Conservation (phyloP, 2,329 filamentous ascomycete species). For the Coniochaeta sp. region DNA sequence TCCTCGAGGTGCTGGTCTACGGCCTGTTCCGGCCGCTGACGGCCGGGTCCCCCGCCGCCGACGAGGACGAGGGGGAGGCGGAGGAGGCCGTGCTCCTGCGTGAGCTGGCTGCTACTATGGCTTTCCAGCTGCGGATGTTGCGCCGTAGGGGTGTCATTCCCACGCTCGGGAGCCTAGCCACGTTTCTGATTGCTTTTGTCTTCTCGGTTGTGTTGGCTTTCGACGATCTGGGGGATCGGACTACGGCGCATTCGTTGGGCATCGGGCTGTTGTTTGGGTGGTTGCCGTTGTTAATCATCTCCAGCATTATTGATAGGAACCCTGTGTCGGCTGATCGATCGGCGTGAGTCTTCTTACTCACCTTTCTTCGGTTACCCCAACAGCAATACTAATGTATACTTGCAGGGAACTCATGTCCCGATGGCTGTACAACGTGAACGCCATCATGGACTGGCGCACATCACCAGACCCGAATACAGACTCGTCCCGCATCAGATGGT, state of each 20-base stretch:
- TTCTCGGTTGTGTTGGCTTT: constrained; percentile 20
- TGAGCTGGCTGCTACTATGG: constrained; percentile 18
- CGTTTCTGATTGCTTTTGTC: constrained; percentile 27
- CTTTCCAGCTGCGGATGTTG: constrained; percentile 28
- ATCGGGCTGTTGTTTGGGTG: constrained; percentile 34
- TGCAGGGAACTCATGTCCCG: constrained; percentile 7
- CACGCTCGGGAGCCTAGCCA: constrained; percentile 29
- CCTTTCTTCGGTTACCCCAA: not conserved
- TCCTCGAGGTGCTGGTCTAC: constrained; percentile 11
- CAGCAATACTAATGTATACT: not conserved
- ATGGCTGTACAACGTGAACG: constrained; percentile 9
- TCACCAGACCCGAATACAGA: constrained; percentile 10
- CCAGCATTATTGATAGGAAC: constrained; percentile 36
- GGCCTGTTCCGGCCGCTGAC: constrained; percentile 12
- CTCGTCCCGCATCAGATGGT: constrained; percentile 26
- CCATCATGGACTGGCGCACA: constrained; percentile 2
- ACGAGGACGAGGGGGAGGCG: not conserved
- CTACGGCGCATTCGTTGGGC: constrained; percentile 33
- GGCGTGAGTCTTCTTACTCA: not conserved
- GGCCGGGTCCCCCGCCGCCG: not conserved
- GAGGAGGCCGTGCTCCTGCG: constrained; percentile 1
- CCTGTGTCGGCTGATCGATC: constrained; percentile 19
- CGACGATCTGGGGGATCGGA: constrained; percentile 24
- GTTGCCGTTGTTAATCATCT: constrained; percentile 35
- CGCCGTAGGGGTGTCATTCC: constrained; percentile 28